A percentile compares a stretch with the other conserved stretches of the same genome.
Conservation (phyloP, 495 filamentous ascomycete genomes). For the Hyaloscypha hepaticicola region DNA sequence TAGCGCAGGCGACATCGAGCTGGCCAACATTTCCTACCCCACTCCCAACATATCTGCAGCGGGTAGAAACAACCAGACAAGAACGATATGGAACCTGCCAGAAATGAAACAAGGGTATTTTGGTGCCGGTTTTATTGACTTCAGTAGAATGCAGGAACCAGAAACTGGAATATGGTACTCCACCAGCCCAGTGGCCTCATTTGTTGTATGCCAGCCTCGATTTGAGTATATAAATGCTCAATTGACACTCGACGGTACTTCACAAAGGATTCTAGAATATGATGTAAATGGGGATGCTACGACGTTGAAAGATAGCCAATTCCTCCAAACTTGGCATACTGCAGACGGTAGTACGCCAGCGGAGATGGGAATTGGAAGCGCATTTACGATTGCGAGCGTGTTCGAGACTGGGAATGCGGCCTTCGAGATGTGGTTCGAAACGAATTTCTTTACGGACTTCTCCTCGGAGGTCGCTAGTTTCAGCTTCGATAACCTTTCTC, state of each 20-base stretch:
- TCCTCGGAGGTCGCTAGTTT: background rate
- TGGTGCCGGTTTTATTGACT: background rate
- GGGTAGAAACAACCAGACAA: background rate
- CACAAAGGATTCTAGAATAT: background rate
- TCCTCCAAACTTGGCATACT: background rate
- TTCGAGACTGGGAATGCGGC: too few species aligned
- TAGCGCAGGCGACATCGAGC: background rate
- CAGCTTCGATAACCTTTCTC: constrained; percentile 4
- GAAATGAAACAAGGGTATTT: background rate
- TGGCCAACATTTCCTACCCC: background rate
- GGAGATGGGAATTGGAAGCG: background rate
- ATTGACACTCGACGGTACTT: background rate
- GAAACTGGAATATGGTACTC: constrained; percentile 1
- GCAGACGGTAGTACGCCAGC: background rate
- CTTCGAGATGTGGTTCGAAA: background rate
- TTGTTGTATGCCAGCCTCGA: constrained; percentile 1
- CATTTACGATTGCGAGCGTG: background rate
- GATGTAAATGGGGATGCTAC: background rate
- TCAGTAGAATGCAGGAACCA: background rate
- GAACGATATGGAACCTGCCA: background rate
- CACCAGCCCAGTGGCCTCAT: constrained; percentile 1
- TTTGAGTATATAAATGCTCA: background rate
- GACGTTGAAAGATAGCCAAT: background rate
- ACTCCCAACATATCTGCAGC: background rate
- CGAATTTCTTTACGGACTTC: background rate